A percentile compares a stretch with the other conserved stretches of the same genome.
phyloP scores from a whole-genome alignment of 2,329 filamentous ascomycete genomes.

The Hirsutella minnesotensis region DNA sequence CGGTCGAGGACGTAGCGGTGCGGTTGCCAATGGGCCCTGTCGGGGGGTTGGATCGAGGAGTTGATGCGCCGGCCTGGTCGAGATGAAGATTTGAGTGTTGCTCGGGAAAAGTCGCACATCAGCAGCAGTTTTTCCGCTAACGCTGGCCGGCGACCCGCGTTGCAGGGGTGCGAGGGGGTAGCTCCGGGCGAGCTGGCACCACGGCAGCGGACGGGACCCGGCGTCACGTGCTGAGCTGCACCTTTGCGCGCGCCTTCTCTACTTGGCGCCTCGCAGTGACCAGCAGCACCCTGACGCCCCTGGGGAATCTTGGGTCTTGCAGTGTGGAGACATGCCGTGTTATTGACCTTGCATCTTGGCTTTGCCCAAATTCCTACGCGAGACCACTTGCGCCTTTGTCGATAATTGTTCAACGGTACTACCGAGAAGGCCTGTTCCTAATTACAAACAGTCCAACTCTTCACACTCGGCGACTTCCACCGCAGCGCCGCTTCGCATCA shows the following conservation, averaged over 20 bases:
- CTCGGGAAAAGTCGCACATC: slow-evolving; percentile 32
- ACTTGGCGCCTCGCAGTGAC: neutral
- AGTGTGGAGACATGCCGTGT: no score
- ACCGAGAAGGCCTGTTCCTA: no score
- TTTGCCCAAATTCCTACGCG: no score
- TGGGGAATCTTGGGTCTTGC: no score
- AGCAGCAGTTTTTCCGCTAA: slow-evolving; percentile 23
- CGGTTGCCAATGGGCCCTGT: slow-evolving; percentile 33
- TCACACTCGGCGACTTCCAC: no score
- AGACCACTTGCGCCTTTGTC: no score
- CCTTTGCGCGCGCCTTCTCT: neutral
- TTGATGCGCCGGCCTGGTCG: slow-evolving; percentile 24
- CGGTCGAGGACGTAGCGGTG: slow-evolving; percentile 20
- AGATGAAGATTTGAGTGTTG: slow-evolving; percentile 26
- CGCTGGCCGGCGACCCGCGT: slow-evolving; percentile 5
- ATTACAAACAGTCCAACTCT: no score
- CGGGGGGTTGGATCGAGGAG: slow-evolving; percentile 24
- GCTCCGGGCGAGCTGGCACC: slow-evolving; percentile 18
- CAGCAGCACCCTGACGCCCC: no score
- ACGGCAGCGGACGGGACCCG: neutral
- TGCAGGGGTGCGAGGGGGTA: slow-evolving; percentile 4
- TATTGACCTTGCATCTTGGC: no score
- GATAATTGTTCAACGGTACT: no score
- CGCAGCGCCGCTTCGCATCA: neutral
- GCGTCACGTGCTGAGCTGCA: slow-evolving; percentile 14